These are phyloP conservation scores for Pisolithus albus DNA, from an alignment of 768 basidiomycete species.

Conservation along the genomic window DNA sequence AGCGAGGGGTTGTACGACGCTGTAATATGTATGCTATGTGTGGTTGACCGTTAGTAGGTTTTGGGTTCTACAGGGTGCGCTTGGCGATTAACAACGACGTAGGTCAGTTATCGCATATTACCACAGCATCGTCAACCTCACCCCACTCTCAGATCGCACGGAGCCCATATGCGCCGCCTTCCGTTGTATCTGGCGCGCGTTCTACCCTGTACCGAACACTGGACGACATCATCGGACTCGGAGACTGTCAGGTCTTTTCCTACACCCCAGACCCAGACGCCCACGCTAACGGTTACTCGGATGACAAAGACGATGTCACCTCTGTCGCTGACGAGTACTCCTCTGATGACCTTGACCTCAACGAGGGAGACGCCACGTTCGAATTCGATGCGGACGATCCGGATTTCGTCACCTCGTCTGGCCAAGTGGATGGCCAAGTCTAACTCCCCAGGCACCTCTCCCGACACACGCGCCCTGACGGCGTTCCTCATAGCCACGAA, in stretches of 20 bases:
- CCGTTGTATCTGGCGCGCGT: conserved; percentile 76
- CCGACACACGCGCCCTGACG: neutral
- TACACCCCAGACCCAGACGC: conserved; percentile 94
- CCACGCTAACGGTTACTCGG: conserved; percentile 75
- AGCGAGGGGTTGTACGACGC: too few relatives aligned
- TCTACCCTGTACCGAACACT: conserved; percentile 83
- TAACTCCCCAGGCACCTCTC: neutral
- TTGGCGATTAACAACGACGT: too few relatives aligned
- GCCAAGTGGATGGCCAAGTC: neutral
- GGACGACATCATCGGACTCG: conserved; percentile 82
- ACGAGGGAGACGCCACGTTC: conserved; percentile 43
- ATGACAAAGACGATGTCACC: conserved; percentile 70
- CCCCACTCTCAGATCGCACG: conserved; percentile 51
- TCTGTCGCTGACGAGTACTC: conserved; percentile 63
- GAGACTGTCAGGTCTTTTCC: conserved; percentile 92
- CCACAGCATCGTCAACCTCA: conserved; percentile 63
- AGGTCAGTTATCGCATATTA: too few relatives aligned
- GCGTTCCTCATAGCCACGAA: too few relatives aligned
- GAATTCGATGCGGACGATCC: conserved; percentile 77
- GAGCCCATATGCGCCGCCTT: conserved; percentile 65
- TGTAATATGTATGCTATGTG: too few relatives aligned
- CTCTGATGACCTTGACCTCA: conserved; percentile 67
- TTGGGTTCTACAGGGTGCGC: too few relatives aligned
- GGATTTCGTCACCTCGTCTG: conserved; percentile 41
- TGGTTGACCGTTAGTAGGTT: too few relatives aligned